Conservation (phyloP, 2,329 filamentous ascomycete genomes). For the Tolypocladium pustulatum region DNA sequence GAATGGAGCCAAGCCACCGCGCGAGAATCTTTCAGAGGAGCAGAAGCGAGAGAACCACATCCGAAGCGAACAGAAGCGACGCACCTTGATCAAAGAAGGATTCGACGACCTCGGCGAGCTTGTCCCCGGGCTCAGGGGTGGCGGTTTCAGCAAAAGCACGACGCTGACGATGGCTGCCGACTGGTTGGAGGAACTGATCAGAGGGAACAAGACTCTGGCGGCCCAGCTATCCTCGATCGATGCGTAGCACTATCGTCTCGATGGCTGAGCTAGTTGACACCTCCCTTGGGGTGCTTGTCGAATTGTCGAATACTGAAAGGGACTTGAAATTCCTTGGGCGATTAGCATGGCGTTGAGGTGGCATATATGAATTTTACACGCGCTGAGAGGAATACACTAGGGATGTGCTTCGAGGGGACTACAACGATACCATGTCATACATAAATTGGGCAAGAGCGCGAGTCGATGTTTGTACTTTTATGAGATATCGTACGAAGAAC, state of each 20-base stretch:
- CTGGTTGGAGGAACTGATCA: constrained; percentile 64
- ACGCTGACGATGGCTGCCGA: constrained; percentile 66
- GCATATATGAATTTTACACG: neutral
- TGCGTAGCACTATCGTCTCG: constrained; percentile 1
- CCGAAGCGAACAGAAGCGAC: constrained; percentile 74
- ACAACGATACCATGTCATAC: neutral
- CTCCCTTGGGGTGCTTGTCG: neutral
- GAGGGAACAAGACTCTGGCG: constrained; percentile 54
- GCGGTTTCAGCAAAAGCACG: constrained; percentile 74
- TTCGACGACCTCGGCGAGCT: constrained; percentile 71
- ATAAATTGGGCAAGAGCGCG: neutral
- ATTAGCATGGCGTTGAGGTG: neutral
- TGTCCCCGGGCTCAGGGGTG: constrained; percentile 63
- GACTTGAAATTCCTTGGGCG: neutral
- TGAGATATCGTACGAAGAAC: neutral
- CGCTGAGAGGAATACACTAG: neutral
- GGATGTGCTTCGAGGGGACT: neutral
- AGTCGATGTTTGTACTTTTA: neutral
- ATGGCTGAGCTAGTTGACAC: neutral
- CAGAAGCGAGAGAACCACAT: constrained; percentile 84
- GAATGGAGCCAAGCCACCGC: constrained; percentile 31
- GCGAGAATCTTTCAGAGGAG: constrained; percentile 69
- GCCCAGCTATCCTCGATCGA: constrained; percentile 35
- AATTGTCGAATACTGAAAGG: neutral
- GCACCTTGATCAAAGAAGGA: constrained; percentile 70